Evolutionary conservation across 805 yeast species (phyloP).

Genomic region (Saccharomycopsis malanga): DNA sequence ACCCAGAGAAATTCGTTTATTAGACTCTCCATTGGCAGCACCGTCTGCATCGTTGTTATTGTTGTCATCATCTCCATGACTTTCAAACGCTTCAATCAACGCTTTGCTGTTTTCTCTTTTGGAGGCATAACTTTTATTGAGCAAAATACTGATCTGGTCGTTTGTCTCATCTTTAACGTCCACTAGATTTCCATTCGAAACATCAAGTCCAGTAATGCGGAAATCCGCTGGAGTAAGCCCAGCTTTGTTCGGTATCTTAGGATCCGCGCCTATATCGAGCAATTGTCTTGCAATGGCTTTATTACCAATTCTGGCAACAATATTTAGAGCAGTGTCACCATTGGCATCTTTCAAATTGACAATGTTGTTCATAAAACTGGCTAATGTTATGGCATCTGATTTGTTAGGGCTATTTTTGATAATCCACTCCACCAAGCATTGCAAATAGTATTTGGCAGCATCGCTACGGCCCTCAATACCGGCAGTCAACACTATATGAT

Average conservation of each 20-base stretch:
- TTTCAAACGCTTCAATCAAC: conserved; percentile 17
- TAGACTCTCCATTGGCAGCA: neutral
- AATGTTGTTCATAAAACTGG: conserved; percentile 56
- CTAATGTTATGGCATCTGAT: conserved; percentile 41
- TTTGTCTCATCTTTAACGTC: conserved; percentile 2
- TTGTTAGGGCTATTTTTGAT: conserved; percentile 38
- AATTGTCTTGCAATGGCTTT: conserved; percentile 72
- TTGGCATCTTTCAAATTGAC: conserved; percentile 86
- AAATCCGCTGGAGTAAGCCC: conserved; percentile 85
- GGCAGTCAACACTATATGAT: conserved; percentile 76
- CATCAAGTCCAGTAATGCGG: conserved; percentile 40
- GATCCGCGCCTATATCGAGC: conserved; percentile 83
- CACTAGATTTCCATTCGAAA: neutral
- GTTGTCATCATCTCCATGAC: neutral
- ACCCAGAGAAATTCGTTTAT: conserved; percentile 23
- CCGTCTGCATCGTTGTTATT: neutral
- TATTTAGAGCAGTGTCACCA: conserved; percentile 92
- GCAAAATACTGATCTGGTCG: neutral
- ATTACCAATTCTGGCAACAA: conserved; percentile 85
- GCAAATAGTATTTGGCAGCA: conserved; percentile 68
- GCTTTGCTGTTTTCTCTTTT: conserved; percentile 14
- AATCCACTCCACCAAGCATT: conserved; percentile 69
- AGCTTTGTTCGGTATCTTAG: conserved; percentile 68
- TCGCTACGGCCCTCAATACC: conserved; percentile 68
- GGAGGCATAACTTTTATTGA: neutral